A percentile compares a stretch with the other conserved stretches of the same genome.
Evolutionary conservation across 2,329 filamentous ascomycete species (phyloP).

Genomic region (Arthrinium phaeospermum): DNA sequence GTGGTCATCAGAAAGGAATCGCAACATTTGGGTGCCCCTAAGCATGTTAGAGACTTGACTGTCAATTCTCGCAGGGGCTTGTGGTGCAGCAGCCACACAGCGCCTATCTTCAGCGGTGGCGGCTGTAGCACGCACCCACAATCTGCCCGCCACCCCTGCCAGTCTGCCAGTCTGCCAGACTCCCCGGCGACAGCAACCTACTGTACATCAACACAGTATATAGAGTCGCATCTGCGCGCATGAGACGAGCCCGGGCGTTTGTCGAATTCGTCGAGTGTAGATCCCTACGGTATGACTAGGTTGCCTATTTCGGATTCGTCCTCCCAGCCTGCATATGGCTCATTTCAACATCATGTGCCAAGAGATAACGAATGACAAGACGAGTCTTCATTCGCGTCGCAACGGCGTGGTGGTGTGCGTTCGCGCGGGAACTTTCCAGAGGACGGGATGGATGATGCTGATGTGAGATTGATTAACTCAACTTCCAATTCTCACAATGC

Average conservation of each 20-base stretch:
- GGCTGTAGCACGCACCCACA: neutral
- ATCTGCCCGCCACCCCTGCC: neutral
- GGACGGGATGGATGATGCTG: neutral
- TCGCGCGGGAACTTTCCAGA: neutral
- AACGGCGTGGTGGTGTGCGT: neutral
- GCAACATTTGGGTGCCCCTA: no score
- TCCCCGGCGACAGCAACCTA: neutral
- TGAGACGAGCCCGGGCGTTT: neutral
- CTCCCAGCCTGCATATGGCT: neutral
- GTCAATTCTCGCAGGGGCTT: no score
- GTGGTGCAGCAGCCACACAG: no score
- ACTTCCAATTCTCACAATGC: neutral
- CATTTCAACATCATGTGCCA: constrained; percentile 12
- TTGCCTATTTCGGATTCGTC: constrained; percentile 7
- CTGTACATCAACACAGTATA: neutral
- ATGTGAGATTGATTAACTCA: neutral
- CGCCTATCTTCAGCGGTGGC: constrained; percentile 4
- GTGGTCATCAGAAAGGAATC: no score
- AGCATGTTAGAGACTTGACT: no score
- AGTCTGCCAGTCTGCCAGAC: neutral
- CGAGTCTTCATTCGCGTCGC: neutral
- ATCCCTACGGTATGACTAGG: neutral
- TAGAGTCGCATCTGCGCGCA: neutral
- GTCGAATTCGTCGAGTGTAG: neutral
- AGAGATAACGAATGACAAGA: neutral